Percentiles rank a stretch among this genome's conserved stretches.
These are phyloP conservation scores for Colletotrichum cuscutae DNA, from an alignment of 2,329 filamentous ascomycete genomes.

Conservation along the genomic window DNA sequence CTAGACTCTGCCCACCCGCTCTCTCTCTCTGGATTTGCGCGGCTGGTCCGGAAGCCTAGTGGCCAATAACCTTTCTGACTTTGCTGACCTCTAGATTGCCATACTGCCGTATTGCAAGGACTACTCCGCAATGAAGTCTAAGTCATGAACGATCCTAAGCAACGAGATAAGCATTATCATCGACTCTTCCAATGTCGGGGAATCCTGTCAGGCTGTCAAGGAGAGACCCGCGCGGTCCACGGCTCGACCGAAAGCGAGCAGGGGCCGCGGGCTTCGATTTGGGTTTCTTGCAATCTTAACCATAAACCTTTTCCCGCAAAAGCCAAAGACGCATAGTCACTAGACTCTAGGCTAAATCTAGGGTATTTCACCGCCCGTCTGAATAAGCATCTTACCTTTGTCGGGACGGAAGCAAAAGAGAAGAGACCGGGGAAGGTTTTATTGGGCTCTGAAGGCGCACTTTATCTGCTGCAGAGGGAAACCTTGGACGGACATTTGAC, in stretches of 20 bases:
- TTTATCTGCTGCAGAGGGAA: constrained; percentile 16
- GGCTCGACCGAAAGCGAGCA: background rate
- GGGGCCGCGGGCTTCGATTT: background rate
- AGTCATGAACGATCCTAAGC: background rate
- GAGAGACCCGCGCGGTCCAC: background rate
- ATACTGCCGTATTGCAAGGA: background rate
- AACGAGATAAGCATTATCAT: background rate
- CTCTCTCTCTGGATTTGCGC: background rate
- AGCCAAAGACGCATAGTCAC: constrained; percentile 3
- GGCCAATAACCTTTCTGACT: background rate
- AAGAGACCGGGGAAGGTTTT: background rate
- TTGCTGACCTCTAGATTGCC: background rate
- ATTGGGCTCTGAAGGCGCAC: background rate
- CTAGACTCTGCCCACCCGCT: background rate
- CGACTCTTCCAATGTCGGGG: background rate
- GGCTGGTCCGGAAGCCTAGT: background rate
- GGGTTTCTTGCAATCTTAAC: constrained; percentile 8
- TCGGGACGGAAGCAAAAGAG: constrained; percentile 12
- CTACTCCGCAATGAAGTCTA: background rate
- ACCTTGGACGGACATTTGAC: background rate
- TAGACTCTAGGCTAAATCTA: background rate
- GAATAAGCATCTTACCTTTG: constrained; percentile 25
- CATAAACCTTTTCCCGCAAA: constrained; percentile 14
- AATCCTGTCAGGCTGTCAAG: constrained; percentile 1
- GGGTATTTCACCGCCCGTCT: background rate